These are phyloP conservation scores for Zoysia matrella DNA, from an alignment of 202 grass and related monocot genomes.

Conservation along the genomic window DNA sequence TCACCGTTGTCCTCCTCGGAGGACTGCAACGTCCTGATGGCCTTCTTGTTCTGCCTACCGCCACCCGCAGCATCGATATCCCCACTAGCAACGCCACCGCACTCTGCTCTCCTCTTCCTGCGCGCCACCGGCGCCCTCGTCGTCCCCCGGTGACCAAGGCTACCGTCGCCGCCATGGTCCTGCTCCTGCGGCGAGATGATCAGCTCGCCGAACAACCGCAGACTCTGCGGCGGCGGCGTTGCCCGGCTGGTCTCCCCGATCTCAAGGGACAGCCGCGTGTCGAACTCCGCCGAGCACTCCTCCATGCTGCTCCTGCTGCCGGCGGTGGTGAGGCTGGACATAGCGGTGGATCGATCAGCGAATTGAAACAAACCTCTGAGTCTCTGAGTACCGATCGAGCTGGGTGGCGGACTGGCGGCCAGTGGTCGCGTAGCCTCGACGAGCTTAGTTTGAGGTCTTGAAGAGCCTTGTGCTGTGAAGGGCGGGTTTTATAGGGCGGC, in stretches of 20 bases:
- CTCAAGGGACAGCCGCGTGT: constrained; percentile 23
- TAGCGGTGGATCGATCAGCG: neutral
- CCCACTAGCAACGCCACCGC: neutral
- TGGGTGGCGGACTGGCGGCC: neutral
- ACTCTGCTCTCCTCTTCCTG: constrained; percentile 12
- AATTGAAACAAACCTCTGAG: neutral
- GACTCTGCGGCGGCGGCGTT: neutral
- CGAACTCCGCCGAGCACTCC: constrained; percentile 17
- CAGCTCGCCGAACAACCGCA: constrained; percentile 37
- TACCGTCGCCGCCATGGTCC: neutral
- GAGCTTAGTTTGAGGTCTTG: too few species aligned
- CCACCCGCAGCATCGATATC: neutral
- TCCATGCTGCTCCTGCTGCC: constrained; percentile 23
- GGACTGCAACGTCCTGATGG: neutral
- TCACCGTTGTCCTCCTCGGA: neutral
- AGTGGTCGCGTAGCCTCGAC: too few species aligned
- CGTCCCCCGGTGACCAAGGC: neutral
- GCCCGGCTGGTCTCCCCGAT: neutral
- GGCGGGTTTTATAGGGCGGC: too few species aligned
- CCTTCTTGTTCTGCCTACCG: constrained; percentile 1
- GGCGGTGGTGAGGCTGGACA: constrained; percentile 40
- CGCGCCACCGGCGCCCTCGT: neutral
- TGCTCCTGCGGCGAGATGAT: neutral
- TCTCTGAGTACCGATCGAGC: neutral
- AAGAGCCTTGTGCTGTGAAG: too few species aligned